Evolutionary conservation across 2,329 filamentous ascomycete species (phyloP).

Genomic region (Pseudodiploospora longispora): DNA sequence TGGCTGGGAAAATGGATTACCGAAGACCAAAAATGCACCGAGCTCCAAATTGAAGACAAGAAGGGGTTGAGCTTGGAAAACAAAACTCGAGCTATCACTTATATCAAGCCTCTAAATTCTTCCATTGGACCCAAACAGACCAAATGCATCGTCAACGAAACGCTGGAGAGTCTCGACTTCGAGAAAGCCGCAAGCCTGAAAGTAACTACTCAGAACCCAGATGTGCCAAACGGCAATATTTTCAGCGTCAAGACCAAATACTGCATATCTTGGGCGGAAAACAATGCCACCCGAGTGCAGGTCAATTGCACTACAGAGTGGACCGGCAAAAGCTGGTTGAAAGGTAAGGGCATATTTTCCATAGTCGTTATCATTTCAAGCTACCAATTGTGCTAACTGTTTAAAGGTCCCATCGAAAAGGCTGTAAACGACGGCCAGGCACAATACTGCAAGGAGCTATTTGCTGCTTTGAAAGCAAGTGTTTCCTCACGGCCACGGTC

Average conservation of each 20-base stretch:
- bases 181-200: constrained; percentile 82
- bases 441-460: constrained; percentile 72
- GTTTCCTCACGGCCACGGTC: constrained; percentile 57
- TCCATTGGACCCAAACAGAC: constrained; percentile 89
- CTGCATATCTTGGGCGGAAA: constrained; percentile 85
- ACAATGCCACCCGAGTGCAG: constrained; percentile 75
- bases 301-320: constrained; percentile 91
- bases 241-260: constrained; percentile 92
- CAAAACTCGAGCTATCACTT: constrained; percentile 67
- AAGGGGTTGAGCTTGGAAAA: constrained; percentile 69
- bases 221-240: constrained; percentile 88
- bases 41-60: constrained; percentile 82
- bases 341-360: constrained; percentile 51
- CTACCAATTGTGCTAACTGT: constrained; percentile 20
- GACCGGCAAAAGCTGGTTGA: constrained; percentile 97
- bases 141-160: constrained; percentile 84
- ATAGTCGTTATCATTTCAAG: neutral
- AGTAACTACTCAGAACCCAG: constrained; percentile 79
- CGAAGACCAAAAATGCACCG: constrained; percentile 78
- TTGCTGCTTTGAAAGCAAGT: constrained; percentile 64
- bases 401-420: constrained; percentile 83
- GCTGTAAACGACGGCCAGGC: constrained; percentile 85
- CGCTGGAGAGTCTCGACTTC: constrained; percentile 73
- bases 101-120: constrained; percentile 82
- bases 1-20: constrained; percentile 86